These are phyloP conservation scores for Metarhizium brunneum DNA, from an alignment of 2,329 filamentous ascomycete genomes.

Conservation along the genomic window DNA sequence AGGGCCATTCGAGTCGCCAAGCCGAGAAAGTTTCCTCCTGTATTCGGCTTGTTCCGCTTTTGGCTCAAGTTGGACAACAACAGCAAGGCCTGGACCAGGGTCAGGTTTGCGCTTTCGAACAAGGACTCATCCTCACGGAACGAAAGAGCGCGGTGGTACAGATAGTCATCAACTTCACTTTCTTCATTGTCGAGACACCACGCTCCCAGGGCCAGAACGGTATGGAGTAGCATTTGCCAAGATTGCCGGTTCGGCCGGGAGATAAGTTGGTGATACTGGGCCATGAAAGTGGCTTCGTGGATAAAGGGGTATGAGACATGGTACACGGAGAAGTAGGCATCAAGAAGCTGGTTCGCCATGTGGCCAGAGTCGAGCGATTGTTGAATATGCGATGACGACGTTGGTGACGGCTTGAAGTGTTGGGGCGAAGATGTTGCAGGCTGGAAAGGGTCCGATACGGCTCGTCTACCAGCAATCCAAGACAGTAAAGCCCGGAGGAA, in stretches of 20 bases:
- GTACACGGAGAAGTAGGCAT: conserved; percentile 34
- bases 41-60: conserved; percentile 38
- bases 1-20: conserved; percentile 37
- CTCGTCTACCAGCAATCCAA: conserved; percentile 12
- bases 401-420: neutral
- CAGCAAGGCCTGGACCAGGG: conserved; percentile 20
- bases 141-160: conserved; percentile 19
- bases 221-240: conserved; percentile 26
- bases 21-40: conserved; percentile 37
- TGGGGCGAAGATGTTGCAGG: neutral
- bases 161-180: conserved; percentile 17
- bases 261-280: conserved; percentile 22
- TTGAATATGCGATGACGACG: conserved; percentile 8
- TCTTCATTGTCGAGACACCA: conserved; percentile 21
- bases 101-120: conserved; percentile 23
- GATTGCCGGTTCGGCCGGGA: conserved; percentile 18
- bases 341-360: conserved; percentile 18
- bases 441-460: neutral
- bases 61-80: conserved; percentile 32
- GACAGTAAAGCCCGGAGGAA: conserved; percentile 19
- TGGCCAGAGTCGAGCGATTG: conserved; percentile 15
- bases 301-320: conserved; percentile 35
- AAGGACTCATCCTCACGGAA: conserved; percentile 18
- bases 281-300: conserved; percentile 35
- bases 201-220: conserved; percentile 27